Conservation (phyloP, 2,329 filamentous ascomycete genomes). For the Fusarium sp. region DNA sequence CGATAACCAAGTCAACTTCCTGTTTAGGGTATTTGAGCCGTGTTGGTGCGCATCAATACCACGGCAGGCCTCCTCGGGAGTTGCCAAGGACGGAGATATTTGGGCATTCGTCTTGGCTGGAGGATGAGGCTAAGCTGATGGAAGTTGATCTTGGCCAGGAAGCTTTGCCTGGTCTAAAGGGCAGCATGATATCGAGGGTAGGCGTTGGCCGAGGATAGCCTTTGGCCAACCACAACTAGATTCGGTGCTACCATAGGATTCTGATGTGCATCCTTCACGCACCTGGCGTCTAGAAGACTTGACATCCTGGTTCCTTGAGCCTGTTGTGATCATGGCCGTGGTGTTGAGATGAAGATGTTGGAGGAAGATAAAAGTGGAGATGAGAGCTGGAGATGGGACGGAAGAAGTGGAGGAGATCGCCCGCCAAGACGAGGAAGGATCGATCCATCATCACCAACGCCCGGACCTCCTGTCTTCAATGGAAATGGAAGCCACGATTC, state of each 20-base stretch:
- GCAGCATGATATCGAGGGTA: constrained; percentile 24
- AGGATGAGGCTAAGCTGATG: neutral
- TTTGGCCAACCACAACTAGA: neutral
- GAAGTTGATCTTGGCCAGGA: neutral
- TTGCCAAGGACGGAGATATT: constrained; percentile 2
- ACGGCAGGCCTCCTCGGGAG: constrained; percentile 2
- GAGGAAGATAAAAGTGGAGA: constrained; percentile 3
- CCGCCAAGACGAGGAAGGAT: neutral
- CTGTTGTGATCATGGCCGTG: constrained; percentile 2
- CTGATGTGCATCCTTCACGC: neutral
- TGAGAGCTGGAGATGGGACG: neutral
- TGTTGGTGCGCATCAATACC: constrained; percentile 21
- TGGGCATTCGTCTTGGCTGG: neutral
- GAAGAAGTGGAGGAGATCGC: constrained; percentile 8
- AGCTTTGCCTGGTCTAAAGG: neutral
- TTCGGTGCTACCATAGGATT: neutral
- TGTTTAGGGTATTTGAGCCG: constrained; percentile 33
- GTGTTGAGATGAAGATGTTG: constrained; percentile 8
- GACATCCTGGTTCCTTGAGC: neutral
- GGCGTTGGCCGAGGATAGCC: neutral
- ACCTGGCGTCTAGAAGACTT: neutral
- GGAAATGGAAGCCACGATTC: constrained; percentile 28
- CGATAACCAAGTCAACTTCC: constrained; percentile 33
- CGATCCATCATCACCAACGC: neutral
- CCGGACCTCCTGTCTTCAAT: neutral